Evolutionary conservation across 2,329 filamentous ascomycete species (phyloP), one percentile per base, ranked within the genome.

Genomic region (Pseudogymnoascus sp.): DNA sequence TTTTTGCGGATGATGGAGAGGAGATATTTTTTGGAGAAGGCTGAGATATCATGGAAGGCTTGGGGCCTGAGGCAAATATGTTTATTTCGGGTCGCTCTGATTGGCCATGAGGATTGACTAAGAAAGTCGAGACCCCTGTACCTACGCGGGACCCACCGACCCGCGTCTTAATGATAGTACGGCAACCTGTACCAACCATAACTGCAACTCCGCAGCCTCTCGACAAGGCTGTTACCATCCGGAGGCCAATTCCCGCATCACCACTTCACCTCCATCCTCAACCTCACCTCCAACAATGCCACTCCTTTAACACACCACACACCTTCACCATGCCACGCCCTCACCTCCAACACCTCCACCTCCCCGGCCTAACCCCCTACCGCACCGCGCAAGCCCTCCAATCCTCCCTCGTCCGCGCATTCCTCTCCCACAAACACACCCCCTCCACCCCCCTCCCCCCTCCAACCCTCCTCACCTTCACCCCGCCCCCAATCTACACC

Each of bases 401-500:
- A 77, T 77, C 82, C 67, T 73, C 73, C 51, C 77, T 88, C 64
- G 83, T 85, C 63, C 71, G 76, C 18, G 77, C 77, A 37, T 81
- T 88, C 65, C 83, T 91, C 57, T 75, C 82, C 29, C 79, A 85
- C 74, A 90, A 21, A 21, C 21, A 3, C 21, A 21, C 21, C 21
- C 21, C 21, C 1, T 67, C 77, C 4, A 88, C 88, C 21, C 21
- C 21, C 21, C 1, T 67, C 77, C 4, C 88, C 88, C 0, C 80
- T 12, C 90, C 91, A 26, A 86, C 84, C 34, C 80, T 97, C 67
- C 80, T 97, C 67, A 92, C 91, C 67, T 95, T 96, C 75, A 87
- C 90, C 62, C 89, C 26, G 2, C 26, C 26, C 26, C 26, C 26
- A 21, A 26, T 26, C 26, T 26, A 26, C 26, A 26, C 26, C 92